A percentile compares a stretch with the other conserved stretches of the same genome.
These are phyloP conservation scores for Hawksworthiomyces lignivorus DNA, from an alignment of 2,329 filamentous ascomycete species.

Conservation along the genomic window DNA sequence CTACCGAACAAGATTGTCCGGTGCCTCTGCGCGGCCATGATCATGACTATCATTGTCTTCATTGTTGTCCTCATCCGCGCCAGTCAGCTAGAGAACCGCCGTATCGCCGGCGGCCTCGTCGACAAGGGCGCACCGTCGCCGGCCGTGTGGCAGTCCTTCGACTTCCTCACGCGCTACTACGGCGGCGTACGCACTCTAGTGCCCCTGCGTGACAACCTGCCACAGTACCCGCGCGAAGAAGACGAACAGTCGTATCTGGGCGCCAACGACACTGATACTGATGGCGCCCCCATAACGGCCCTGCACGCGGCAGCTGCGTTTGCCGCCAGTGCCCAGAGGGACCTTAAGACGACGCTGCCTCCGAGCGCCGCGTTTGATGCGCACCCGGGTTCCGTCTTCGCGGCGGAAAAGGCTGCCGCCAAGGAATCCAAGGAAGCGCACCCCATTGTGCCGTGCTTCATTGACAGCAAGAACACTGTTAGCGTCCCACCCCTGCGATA, in stretches of 20 bases:
- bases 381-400: slow-evolving; percentile 8
- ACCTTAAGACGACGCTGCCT: slow-evolving; percentile 15
- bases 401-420: slow-evolving; percentile 39
- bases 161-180: slow-evolving; percentile 81
- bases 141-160: slow-evolving; percentile 74
- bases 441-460: slow-evolving; percentile 73
- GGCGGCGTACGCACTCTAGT: slow-evolving; percentile 73
- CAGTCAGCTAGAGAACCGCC: slow-evolving; percentile 61
- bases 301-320: slow-evolving; percentile 16
- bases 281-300: slow-evolving; percentile 10
- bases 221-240: slow-evolving; percentile 69
- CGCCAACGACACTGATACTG: not conserved
- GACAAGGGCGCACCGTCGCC: slow-evolving; percentile 56
- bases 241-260: slow-evolving; percentile 46
- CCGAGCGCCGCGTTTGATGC: slow-evolving; percentile 11
- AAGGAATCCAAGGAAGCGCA: too few species aligned
- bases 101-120: slow-evolving; percentile 47
- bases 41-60: slow-evolving; percentile 65
- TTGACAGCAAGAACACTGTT: slow-evolving; percentile 60
- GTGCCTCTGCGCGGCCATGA: slow-evolving; percentile 67
- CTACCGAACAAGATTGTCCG: slow-evolving; percentile 67
- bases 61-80: slow-evolving; percentile 67
- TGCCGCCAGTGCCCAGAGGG: slow-evolving; percentile 12
- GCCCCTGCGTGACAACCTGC: slow-evolving; percentile 55
- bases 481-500: slow-evolving; percentile 63